These are phyloP conservation scores for Teunomyces lycoperdinae DNA, from an alignment of 805 yeast genomes.

Conservation along the genomic window DNA sequence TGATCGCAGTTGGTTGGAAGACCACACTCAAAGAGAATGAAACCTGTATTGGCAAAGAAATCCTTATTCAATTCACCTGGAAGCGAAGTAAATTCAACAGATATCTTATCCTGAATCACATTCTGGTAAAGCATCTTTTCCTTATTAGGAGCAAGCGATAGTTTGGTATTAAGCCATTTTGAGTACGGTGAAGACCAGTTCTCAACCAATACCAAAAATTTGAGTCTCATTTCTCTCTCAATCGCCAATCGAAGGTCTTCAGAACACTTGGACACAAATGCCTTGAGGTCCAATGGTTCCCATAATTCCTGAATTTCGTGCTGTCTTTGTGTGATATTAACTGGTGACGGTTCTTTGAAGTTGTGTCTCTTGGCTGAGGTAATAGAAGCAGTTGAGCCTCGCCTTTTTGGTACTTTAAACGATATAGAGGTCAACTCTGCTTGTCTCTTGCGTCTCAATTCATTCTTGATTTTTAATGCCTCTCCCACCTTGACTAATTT, in stretches of 20 bases:
- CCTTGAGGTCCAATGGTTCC: slow-evolving; percentile 44
- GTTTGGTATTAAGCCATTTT: slow-evolving; percentile 48
- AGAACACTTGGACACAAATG: slow-evolving; percentile 29
- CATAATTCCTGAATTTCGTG: slow-evolving; percentile 41
- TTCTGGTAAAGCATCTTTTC: slow-evolving; percentile 26
- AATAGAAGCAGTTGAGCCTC: slow-evolving; percentile 2
- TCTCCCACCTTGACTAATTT: slow-evolving; percentile 29
- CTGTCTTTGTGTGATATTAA: slow-evolving; percentile 24
- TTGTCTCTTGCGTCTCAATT: slow-evolving; percentile 28
- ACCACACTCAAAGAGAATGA: slow-evolving; percentile 55
- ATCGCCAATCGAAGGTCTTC: slow-evolving; percentile 22
- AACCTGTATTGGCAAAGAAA: slow-evolving; percentile 39
- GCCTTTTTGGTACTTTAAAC: slow-evolving; percentile 16
- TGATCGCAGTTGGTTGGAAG: slow-evolving; percentile 13
- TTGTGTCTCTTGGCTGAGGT: slow-evolving; percentile 13
- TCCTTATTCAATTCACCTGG: slow-evolving; percentile 36
- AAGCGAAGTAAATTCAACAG: slow-evolving; percentile 38
- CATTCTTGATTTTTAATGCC: slow-evolving; percentile 20
- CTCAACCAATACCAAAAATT: slow-evolving; percentile 43
- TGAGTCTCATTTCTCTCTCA: slow-evolving; percentile 22
- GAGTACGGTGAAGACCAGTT: slow-evolving; percentile 48
- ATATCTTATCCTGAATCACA: slow-evolving; percentile 20
- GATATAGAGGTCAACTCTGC: slow-evolving; percentile 27
- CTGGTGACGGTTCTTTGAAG: slow-evolving; percentile 8
- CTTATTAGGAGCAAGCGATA: slow-evolving; percentile 33